Percentiles rank a stretch among this genome's conserved stretches.
phyloP scores from a whole-genome alignment of 2,329 filamentous ascomycete genomes.

The Pestalotiopsis sp. region DNA sequence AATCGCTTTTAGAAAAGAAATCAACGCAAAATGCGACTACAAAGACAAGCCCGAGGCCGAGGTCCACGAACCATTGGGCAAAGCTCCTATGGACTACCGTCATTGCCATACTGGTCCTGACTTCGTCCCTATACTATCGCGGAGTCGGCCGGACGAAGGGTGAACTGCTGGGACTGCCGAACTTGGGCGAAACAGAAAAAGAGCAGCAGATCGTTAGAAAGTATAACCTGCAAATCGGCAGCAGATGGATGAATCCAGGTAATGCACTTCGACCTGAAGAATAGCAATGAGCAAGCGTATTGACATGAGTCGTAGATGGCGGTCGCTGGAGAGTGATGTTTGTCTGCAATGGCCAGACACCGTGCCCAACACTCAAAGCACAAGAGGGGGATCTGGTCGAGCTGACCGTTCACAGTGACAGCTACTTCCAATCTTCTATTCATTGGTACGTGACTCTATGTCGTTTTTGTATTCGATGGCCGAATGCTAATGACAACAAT shows the following conservation, averaged over 20 bases:
- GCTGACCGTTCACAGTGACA: constrained; percentile 18
- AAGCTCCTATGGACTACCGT: not conserved
- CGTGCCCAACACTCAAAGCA: constrained; percentile 18
- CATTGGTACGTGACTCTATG: constrained; percentile 16
- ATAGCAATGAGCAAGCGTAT: not conserved
- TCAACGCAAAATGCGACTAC: not conserved
- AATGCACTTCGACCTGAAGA: not conserved
- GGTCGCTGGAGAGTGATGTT: constrained; percentile 20
- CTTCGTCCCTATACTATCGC: not conserved
- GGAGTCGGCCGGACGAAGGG: not conserved
- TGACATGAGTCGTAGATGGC: constrained; percentile 15
- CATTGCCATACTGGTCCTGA: not conserved
- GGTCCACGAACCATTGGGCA: not conserved
- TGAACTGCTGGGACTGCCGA: not conserved
- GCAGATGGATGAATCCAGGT: constrained; percentile 16
- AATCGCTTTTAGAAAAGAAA: not conserved
- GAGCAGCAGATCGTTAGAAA: not conserved
- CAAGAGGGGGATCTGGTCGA: constrained; percentile 22
- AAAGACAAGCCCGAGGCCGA: not conserved
- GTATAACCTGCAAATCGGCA: constrained; percentile 11
- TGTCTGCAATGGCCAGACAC: constrained; percentile 20
- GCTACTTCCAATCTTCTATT: constrained; percentile 20
- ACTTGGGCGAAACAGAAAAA: not conserved
- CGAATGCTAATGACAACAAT: not conserved
- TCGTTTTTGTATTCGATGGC: not conserved